Conservation (phyloP, 176 grass and related monocot genomes). For the Carex littledalei region DNA sequence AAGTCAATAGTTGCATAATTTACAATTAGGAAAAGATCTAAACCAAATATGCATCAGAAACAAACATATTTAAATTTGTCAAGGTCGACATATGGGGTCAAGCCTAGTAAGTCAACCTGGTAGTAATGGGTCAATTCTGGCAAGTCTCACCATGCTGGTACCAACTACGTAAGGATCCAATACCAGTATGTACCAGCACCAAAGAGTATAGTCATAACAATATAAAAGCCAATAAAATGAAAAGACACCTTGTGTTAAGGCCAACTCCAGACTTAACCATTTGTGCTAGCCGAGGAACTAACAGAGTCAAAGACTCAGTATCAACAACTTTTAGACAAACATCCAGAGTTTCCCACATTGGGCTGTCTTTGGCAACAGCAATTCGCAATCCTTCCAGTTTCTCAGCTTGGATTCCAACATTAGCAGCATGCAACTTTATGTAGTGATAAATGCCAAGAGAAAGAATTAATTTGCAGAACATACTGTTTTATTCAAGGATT, state of each 20-base stretch:
- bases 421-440: slow-evolving; percentile 84
- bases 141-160: background rate
- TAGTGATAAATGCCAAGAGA: slow-evolving; percentile 30
- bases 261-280: slow-evolving; percentile 90
- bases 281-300: slow-evolving; percentile 85
- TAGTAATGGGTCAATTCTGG: background rate
- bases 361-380: slow-evolving; percentile 96
- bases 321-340: slow-evolving; percentile 86
- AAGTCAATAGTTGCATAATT: background rate
- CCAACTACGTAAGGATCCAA: background rate
- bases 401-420: slow-evolving; percentile 82
- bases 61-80: background rate
- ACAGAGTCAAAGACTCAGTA: slow-evolving; percentile 60
- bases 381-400: slow-evolving; percentile 85
- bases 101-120: background rate
- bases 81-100: background rate
- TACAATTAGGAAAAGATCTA: background rate
- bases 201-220: background rate
- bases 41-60: slow-evolving; percentile 9
- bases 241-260: slow-evolving; percentile 83
- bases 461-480: slow-evolving; percentile 17
- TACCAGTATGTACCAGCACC: background rate
- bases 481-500: background rate
- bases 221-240: background rate
- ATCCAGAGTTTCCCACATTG: slow-evolving; percentile 99